Evolutionary conservation across 2,329 filamentous ascomycete species (phyloP), one percentile per base, ranked within the genome.

Genomic region (Arachnopeziza araneosa): DNA sequence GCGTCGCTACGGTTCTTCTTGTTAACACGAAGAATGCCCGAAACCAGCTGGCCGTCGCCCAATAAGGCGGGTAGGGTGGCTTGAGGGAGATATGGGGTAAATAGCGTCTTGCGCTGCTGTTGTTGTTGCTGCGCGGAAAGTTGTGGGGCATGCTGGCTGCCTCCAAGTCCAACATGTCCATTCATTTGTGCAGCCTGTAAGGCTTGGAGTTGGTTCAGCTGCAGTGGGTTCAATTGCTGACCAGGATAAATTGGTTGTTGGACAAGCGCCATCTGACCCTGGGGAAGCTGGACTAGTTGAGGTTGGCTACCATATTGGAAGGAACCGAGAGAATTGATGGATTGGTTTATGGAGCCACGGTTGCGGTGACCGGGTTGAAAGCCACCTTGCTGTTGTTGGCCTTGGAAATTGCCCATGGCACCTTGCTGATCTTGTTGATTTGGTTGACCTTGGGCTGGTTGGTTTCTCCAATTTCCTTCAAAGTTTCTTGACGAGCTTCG

Each of bases 1-100:
- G 95, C 95, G 76, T 99, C 95, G 70, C 93, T 98, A 65, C 95
- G 89, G 77, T 99, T 99, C 83, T 99, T 99, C 82, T 98, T 99
- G 84, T 99, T 99, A 66, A 99, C 95, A 62, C 95, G 90, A 56
- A 99, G 88, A 68, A 97, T 92, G 78, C 95, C 95, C 63, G 93
- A 93, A 58, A 99, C 95, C 60, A 99, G 87, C 75, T 96, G 92
- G 21, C 95, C 95, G 71, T 97, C 91, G 62, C 86, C 88, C 60
- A 98, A 84, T 49, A 99, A 83, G 55, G 93, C 93, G 60, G 95
- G 95, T 22, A 99, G 82, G 60, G 89, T 96, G 7, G 93, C 93
- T 75, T 99, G 95, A 19, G 95, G 93, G 55, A 99, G 84, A 71
- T 99, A 99, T 64, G 95, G 95, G 69, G 95, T 98, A 79, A 99